Evolutionary conservation across 1,284 basidiomycete species (phyloP).

Genomic region (Cryptococcus sp.): DNA sequence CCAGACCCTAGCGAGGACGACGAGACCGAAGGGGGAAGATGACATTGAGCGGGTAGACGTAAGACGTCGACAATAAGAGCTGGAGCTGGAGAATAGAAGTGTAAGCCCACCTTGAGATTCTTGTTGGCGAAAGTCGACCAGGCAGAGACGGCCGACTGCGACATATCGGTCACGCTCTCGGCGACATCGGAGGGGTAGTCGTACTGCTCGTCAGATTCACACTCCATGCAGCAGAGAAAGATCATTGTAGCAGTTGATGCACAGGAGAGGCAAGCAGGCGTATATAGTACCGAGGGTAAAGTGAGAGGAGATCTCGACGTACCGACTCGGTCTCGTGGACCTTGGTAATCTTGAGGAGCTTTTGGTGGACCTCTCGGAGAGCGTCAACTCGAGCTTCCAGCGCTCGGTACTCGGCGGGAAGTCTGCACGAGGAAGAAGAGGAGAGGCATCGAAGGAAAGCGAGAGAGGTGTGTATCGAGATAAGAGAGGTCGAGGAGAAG

Average conservation of each 20-base stretch:
- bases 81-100: too few relatives aligned
- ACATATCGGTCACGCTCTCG: conserved; percentile 52
- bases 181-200: conserved; percentile 65
- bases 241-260: not conserved
- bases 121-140: conserved; percentile 80
- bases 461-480: not conserved
- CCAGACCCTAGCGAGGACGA: too few relatives aligned
- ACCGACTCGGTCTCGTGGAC: conserved; percentile 70
- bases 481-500: not conserved
- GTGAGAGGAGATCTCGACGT: conserved; percentile 12
- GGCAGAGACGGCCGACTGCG: conserved; percentile 65
- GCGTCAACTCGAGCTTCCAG: conserved; percentile 93
- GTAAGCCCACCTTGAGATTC: conserved; percentile 62
- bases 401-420: conserved; percentile 79
- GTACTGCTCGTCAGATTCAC: conserved; percentile 50
- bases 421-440: conserved; percentile 14
- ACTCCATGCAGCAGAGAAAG: not conserved
- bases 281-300: too few relatives aligned
- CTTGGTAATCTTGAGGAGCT: conserved; percentile 76
- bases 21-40: not conserved
- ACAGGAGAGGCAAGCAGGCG: not conserved
- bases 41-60: too few relatives aligned
- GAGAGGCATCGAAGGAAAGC: not conserved
- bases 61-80: not conserved
- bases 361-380: conserved; percentile 70